These are phyloP conservation scores for Psilocybe tampanensis DNA, from an alignment of 768 basidiomycete species.

Conservation along the genomic window DNA sequence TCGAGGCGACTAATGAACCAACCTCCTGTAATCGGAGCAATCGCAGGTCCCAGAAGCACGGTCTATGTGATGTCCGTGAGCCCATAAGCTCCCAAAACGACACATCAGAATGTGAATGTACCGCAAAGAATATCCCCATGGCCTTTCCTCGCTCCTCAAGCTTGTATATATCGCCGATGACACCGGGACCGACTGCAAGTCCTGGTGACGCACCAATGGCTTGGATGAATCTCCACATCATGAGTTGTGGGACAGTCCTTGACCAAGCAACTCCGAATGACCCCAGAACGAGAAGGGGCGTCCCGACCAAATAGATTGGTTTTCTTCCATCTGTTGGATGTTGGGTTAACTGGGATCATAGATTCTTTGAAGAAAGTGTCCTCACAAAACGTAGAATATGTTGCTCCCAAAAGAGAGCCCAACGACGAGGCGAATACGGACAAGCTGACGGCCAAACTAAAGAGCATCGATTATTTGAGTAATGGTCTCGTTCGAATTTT, in stretches of 20 bases:
- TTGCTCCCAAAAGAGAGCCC: slow-evolving; percentile 30
- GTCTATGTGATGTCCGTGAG: slow-evolving; percentile 38
- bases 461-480: no score
- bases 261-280: slow-evolving; percentile 62
- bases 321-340: slow-evolving; percentile 57
- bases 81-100: neutral
- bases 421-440: slow-evolving; percentile 33
- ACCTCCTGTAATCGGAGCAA: slow-evolving; percentile 64
- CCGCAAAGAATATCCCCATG: slow-evolving; percentile 58
- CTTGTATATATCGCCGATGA: slow-evolving; percentile 64
- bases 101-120: slow-evolving; percentile 31
- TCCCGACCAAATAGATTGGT: slow-evolving; percentile 54
- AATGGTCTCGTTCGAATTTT: no score
- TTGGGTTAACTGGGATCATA: neutral
- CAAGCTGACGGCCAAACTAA: slow-evolving; percentile 31
- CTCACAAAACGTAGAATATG: slow-evolving; percentile 37
- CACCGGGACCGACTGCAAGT: slow-evolving; percentile 52
- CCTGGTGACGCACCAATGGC: slow-evolving; percentile 62
- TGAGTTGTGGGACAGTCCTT: slow-evolving; percentile 41
- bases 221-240: slow-evolving; percentile 64
- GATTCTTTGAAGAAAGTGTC: neutral
- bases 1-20: neutral
- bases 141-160: slow-evolving; percentile 58
- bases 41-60: slow-evolving; percentile 56
- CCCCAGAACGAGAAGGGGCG: slow-evolving; percentile 60